Percentiles rank a stretch among this genome's conserved stretches.
Conservation (phyloP, 1,139 yeast genomes). For the Candida gigantensis region DNA sequence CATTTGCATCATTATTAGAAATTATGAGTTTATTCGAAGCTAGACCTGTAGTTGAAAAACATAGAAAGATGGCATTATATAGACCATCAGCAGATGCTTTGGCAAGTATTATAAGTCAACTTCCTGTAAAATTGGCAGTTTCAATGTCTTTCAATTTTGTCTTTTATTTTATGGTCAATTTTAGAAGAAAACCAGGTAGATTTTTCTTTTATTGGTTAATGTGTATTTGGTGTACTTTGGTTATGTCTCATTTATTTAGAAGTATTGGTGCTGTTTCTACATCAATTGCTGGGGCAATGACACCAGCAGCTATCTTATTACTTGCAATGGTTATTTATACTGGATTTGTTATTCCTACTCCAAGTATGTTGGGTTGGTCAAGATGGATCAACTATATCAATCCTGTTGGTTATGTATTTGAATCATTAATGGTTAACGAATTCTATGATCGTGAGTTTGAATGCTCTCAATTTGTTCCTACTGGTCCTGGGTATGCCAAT, state of each 20-base stretch:
- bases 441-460: slow-evolving; percentile 47
- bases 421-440: slow-evolving; percentile 55
- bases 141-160: slow-evolving; percentile 46
- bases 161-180: slow-evolving; percentile 57
- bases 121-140: slow-evolving; percentile 53
- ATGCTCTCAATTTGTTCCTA: slow-evolving; percentile 49
- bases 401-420: slow-evolving; percentile 58
- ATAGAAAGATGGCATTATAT: slow-evolving; percentile 60
- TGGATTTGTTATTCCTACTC: slow-evolving; percentile 59
- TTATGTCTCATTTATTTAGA: slow-evolving; percentile 59
- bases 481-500: slow-evolving; percentile 50
- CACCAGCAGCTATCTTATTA: slow-evolving; percentile 57
- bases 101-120: slow-evolving; percentile 55
- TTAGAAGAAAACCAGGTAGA: slow-evolving; percentile 56
- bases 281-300: slow-evolving; percentile 57
- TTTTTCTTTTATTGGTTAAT: slow-evolving; percentile 55
- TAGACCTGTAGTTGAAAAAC: slow-evolving; percentile 61
- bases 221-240: slow-evolving; percentile 44
- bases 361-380: slow-evolving; percentile 62
- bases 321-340: slow-evolving; percentile 55
- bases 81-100: slow-evolving; percentile 66
- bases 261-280: slow-evolving; percentile 58
- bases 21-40: slow-evolving; percentile 56
- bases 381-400: slow-evolving; percentile 60
- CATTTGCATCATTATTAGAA: slow-evolving; percentile 58